Evolutionary conservation across 495 filamentous ascomycete species (phyloP).

Genomic region (Aspergillus saccharolyticus): DNA sequence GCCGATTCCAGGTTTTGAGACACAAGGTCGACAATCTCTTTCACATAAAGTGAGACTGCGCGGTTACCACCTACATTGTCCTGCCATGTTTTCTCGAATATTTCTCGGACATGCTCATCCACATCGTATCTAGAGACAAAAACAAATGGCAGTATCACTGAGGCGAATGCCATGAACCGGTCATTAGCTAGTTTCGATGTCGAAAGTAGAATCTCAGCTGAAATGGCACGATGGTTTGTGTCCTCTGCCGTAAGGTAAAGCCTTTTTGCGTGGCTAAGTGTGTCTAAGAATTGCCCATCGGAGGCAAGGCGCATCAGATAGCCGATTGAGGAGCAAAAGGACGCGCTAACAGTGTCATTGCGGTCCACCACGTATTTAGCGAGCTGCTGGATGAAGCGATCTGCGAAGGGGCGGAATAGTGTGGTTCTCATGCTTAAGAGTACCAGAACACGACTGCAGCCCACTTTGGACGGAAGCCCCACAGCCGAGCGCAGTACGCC

Average conservation of each 20-base stretch:
- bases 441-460: conserved; percentile 77
- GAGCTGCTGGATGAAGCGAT: conserved; percentile 69
- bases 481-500: conserved; percentile 77
- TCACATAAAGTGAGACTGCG: conserved; percentile 74
- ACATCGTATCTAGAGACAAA: conserved; percentile 84
- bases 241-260: conserved; percentile 81
- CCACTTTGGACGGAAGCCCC: conserved; percentile 88
- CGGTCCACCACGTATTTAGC: conserved; percentile 77
- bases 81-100: conserved; percentile 78
- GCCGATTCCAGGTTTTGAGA: conserved; percentile 64
- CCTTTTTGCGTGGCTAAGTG: conserved; percentile 58
- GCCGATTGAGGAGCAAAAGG: conserved; percentile 79
- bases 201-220: conserved; percentile 73
- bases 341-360: conserved; percentile 83
- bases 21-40: conserved; percentile 70
- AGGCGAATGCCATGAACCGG: conserved; percentile 72
- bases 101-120: conserved; percentile 66
- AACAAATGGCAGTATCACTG: conserved; percentile 73
- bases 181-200: conserved; percentile 85
- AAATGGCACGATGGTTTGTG: conserved; percentile 61
- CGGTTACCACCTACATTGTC: conserved; percentile 83
- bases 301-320: conserved; percentile 75
- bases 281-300: conserved; percentile 62
- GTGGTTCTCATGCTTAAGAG: conserved; percentile 75
- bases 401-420: conserved; percentile 70